These are phyloP conservation scores for Cladophialophora chaetospira DNA, from an alignment of 2,329 filamentous ascomycete species.

Conservation along the genomic window DNA sequence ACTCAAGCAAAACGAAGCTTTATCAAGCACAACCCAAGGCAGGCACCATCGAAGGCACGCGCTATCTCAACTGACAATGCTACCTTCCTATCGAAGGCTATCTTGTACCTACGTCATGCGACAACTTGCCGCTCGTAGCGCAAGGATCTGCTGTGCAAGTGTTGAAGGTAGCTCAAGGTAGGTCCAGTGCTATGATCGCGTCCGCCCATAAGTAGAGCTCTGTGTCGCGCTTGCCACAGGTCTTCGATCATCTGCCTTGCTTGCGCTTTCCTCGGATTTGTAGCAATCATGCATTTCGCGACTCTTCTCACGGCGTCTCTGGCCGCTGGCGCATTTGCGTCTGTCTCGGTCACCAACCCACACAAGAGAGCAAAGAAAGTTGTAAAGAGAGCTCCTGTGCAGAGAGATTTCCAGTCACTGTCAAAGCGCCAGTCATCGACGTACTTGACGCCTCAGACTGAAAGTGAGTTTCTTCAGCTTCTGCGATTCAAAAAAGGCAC, in stretches of 20 bases:
- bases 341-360: conserved; percentile 18
- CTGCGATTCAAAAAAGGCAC: background rate
- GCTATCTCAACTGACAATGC: conserved; percentile 16
- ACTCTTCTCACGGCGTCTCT: conserved; percentile 18
- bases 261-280: background rate
- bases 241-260: background rate
- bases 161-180: conserved; percentile 2
- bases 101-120: conserved; percentile 15
- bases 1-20: conserved; percentile 20
- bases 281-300: conserved; percentile 15
- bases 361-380: conserved; percentile 23
- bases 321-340: conserved; percentile 18
- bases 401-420: conserved; percentile 1
- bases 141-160: conserved; percentile 2
- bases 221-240: background rate
- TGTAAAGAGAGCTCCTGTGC: conserved; percentile 5
- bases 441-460: conserved; percentile 25
- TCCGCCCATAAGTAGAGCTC: conserved; percentile 3
- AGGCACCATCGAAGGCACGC: background rate
- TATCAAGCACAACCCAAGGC: conserved; percentile 10
- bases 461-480: conserved; percentile 22
- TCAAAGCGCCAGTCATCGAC: conserved; percentile 21
- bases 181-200: background rate
- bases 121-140: background rate
- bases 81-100: conserved; percentile 27